Evolutionary conservation across 768 basidiomycete species (phyloP).

Genomic region (Suillus alpinus): DNA sequence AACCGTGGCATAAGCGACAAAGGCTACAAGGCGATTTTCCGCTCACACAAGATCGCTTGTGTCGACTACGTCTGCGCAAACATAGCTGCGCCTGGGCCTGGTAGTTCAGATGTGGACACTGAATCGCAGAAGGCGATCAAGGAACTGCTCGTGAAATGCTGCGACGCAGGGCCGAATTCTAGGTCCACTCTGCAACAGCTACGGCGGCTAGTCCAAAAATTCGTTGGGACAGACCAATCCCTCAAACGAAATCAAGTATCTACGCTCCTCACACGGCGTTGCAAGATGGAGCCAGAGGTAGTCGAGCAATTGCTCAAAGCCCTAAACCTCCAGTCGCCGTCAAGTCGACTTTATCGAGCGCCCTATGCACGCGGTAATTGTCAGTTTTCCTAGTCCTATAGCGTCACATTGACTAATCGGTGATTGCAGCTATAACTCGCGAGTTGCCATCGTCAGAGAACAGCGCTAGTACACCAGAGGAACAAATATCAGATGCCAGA

Average conservation of each 20-base stretch:
- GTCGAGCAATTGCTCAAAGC: neutral
- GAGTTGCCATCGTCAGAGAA: neutral
- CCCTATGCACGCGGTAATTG: neutral
- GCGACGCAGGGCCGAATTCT: neutral
- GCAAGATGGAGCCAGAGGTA: neutral
- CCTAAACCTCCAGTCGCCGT: neutral
- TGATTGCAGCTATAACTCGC: neutral
- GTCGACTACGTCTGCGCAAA: neutral
- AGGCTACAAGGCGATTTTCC: neutral
- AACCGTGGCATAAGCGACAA: conserved; percentile 24
- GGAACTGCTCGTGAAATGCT: neutral
- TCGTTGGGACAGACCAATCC: neutral
- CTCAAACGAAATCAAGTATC: neutral
- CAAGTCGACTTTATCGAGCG: neutral
- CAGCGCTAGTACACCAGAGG: neutral
- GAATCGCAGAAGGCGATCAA: neutral
- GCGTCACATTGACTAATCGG: neutral
- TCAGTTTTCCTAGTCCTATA: neutral
- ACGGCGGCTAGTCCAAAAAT: neutral
- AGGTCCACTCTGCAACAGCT: neutral
- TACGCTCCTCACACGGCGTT: neutral
- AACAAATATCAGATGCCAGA: neutral
- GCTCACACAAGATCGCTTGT: neutral
- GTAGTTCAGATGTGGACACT: neutral
- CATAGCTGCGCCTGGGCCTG: neutral